Evolutionary conservation across 352 stramenopile species (phyloP).

Genomic region (Phytophthora ramorum): DNA sequence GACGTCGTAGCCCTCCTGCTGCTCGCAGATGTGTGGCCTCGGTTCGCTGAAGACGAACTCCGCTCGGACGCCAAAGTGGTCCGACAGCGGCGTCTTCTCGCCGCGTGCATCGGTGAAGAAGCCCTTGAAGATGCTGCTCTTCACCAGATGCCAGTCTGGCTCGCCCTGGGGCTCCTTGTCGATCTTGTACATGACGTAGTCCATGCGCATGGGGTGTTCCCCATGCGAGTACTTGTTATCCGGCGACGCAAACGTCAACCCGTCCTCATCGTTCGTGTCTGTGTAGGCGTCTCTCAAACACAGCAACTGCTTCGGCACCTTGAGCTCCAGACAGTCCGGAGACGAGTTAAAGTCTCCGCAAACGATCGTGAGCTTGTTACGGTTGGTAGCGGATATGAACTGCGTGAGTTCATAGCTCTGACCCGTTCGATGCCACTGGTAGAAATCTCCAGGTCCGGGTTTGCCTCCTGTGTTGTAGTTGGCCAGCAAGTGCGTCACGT

Average conservation of each 20-base stretch:
- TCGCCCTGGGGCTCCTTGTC: constrained; percentile 12
- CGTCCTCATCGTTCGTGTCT: constrained; percentile 69
- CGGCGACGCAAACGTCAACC: constrained; percentile 74
- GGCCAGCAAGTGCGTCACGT: constrained; percentile 79
- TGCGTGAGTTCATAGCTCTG: constrained; percentile 81
- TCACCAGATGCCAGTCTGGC: constrained; percentile 55
- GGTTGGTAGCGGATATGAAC: constrained; percentile 69
- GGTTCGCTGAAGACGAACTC: constrained; percentile 63
- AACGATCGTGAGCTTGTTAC: constrained; percentile 64
- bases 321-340: constrained; percentile 73
- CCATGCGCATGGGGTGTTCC: constrained; percentile 87
- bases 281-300: constrained; percentile 73
- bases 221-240: constrained; percentile 87
- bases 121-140: constrained; percentile 77
- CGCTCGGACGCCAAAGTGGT: constrained; percentile 81
- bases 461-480: constrained; percentile 83
- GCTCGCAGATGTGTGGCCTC: constrained; percentile 43
- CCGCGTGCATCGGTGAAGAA: constrained; percentile 75
- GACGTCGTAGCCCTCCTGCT: constrained; percentile 34
- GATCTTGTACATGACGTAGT: constrained; percentile 85
- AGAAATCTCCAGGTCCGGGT: constrained; percentile 70
- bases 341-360: constrained; percentile 88
- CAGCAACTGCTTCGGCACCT: constrained; percentile 58
- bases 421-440: constrained; percentile 66
- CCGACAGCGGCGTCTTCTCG: constrained; percentile 72